Evolutionary conservation across 83 land plant species (phyloP), one percentile per base, ranked within the genome.

Genomic region (Thuja plicata): DNA sequence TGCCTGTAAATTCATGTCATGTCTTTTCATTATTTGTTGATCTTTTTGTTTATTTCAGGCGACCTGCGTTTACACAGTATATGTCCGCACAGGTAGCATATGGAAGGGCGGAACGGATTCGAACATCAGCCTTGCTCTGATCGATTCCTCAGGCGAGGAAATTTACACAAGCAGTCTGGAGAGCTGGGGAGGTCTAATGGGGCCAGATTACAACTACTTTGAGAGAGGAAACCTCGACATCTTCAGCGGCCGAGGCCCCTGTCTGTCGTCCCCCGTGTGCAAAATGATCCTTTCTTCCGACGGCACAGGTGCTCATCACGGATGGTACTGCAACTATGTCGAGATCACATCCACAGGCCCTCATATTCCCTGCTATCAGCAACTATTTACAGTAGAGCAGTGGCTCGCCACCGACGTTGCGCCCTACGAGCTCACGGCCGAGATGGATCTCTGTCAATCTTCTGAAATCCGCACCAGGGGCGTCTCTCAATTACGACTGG

Each of bases 341-440:
- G 94, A 94, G 89, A 90, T 94, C 50, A 93, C 95, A 12, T 16
- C 91, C 40, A 92, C 95, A 1, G 95, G 95, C 17, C 95, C 93
- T 48, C 94, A 93, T 87, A 37, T 46, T 16, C 46, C 85, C 40
- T 94, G 95, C 79, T 0, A 73, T 21, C 90, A 92, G 88, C 32
- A 85, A 37, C 78, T 84, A 50, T 94, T 94, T 89, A 82, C 88
- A 45, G 93, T 94, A 54, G 86, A 86, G 7, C 92, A 86, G 88
- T 93, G 95, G 95, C 93, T 93, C 45, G 89, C 94, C 89, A 62
- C 66, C 55, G 92, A 94, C 73, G 90, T 91, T 30, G 81, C 89
- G 21, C 95, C 92, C 3, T 94, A 89, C 83, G 45, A 89, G 78
- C 91, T 94, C 74, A 54, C 74, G 24, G 92, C 92, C 0, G 83